phyloP scores from a whole-genome alignment of 176 grass and related monocot genomes.

The Cenchrus purpureus region DNA sequence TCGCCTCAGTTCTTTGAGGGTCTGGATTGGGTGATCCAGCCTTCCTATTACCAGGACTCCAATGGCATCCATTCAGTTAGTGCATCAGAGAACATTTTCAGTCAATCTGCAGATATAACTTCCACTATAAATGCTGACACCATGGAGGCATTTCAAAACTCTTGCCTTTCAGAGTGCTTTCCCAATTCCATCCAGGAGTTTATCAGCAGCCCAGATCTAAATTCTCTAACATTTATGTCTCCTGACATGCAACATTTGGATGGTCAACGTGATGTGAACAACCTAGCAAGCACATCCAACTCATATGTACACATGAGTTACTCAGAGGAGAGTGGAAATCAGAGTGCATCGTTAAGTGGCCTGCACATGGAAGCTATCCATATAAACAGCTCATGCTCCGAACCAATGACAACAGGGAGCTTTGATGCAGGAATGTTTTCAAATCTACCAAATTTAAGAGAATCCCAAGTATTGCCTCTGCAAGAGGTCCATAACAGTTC shows the following conservation, averaged over 20 bases:
- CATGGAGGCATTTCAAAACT: slow-evolving; percentile 62
- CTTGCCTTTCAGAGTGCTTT: slow-evolving; percentile 66
- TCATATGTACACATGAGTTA: slow-evolving; percentile 71
- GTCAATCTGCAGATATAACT: slow-evolving; percentile 59
- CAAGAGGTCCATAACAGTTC: slow-evolving; percentile 62
- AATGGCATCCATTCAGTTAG: slow-evolving; percentile 42
- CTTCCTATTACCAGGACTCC: slow-evolving; percentile 64
- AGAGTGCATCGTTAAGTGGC: slow-evolving; percentile 49
- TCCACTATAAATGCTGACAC: slow-evolving; percentile 61
- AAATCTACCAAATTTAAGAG: slow-evolving; percentile 53
- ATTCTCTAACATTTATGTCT: slow-evolving; percentile 73
- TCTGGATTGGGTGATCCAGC: slow-evolving; percentile 78
- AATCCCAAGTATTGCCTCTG: slow-evolving; percentile 51
- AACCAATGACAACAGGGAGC: slow-evolving; percentile 33
- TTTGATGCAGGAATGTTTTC: slow-evolving; percentile 55
- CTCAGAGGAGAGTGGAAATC: slow-evolving; percentile 55
- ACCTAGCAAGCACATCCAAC: slow-evolving; percentile 62
- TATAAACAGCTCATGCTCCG: slow-evolving; percentile 51
- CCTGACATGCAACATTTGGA: slow-evolving; percentile 67
- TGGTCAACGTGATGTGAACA: slow-evolving; percentile 45
- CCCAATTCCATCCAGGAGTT: slow-evolving; percentile 68
- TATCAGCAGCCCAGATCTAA: slow-evolving; percentile 69
- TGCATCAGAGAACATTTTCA: slow-evolving; percentile 63
- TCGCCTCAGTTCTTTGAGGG: slow-evolving; percentile 57
- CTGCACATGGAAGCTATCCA: slow-evolving; percentile 51